Evolutionary conservation across 2,329 filamentous ascomycete genomes (phyloP).

Genomic region (Didymella pinodella): DNA sequence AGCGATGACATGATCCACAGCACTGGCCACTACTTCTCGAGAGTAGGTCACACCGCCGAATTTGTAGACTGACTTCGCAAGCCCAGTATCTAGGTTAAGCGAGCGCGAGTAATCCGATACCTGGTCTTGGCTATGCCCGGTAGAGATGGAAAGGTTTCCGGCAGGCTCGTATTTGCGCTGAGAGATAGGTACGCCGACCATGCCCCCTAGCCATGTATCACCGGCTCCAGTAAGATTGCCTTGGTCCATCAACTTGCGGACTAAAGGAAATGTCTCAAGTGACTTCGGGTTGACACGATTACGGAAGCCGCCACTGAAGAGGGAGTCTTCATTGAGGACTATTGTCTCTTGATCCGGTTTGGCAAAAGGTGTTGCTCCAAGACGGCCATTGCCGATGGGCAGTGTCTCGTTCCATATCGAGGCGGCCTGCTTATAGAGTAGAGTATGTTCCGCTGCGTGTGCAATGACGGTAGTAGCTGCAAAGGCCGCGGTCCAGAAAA

Average conservation of each 20-base stretch:
- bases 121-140: neutral
- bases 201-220: neutral
- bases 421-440: neutral
- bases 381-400: neutral
- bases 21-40: neutral
- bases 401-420: neutral
- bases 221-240: neutral
- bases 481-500: neutral
- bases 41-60: neutral
- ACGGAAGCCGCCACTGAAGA: neutral
- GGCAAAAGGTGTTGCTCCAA: neutral
- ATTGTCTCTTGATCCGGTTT: neutral
- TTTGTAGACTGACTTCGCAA: neutral
- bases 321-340: neutral
- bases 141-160: neutral
- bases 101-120: neutral
- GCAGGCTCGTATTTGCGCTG: neutral
- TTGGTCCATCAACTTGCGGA: neutral
- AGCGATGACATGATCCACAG: neutral
- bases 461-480: neutral
- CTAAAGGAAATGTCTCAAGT: neutral
- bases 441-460: neutral
- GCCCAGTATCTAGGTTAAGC: neutral
- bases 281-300: neutral
- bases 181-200: neutral